phyloP scores from a whole-genome alignment of 805 yeast genomes.

The Ascoidea asiatica region DNA sequence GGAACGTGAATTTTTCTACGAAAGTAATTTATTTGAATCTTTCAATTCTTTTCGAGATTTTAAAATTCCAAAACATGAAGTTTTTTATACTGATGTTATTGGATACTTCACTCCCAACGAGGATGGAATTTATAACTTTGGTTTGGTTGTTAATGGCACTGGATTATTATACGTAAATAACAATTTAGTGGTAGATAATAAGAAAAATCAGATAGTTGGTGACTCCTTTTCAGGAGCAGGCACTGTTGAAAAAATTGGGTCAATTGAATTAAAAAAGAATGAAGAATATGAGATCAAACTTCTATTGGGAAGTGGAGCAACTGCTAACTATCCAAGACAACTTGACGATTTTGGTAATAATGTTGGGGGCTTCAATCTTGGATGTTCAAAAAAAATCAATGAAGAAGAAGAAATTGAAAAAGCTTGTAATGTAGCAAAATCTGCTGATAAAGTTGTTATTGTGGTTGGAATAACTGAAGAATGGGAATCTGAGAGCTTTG shows the following conservation, averaged over 20 bases:
- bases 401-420: constrained; percentile 19
- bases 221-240: constrained; percentile 24
- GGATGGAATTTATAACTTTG: constrained; percentile 20
- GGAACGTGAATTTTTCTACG: background rate
- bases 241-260: constrained; percentile 21
- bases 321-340: constrained; percentile 19
- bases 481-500: constrained; percentile 51
- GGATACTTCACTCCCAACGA: constrained; percentile 20
- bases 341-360: too few species aligned
- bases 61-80: background rate
- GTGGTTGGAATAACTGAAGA: constrained; percentile 38
- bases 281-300: background rate
- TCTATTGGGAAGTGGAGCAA: constrained; percentile 11
- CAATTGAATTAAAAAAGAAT: constrained; percentile 17
- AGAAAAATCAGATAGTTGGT: constrained; percentile 21
- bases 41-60: background rate
- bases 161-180: constrained; percentile 25
- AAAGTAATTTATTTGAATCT: background rate
- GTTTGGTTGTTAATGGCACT: constrained; percentile 22
- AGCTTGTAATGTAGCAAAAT: constrained; percentile 36
- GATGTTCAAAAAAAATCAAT: constrained; percentile 17
- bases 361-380: constrained; percentile 24
- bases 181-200: constrained; percentile 24
- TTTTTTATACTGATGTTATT: constrained; percentile 21
- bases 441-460: constrained; percentile 38